A percentile compares a stretch with the other conserved stretches of the same genome.
Evolutionary conservation across 2,329 filamentous ascomycete species (phyloP).

Genomic region (Cadophora malorum): DNA sequence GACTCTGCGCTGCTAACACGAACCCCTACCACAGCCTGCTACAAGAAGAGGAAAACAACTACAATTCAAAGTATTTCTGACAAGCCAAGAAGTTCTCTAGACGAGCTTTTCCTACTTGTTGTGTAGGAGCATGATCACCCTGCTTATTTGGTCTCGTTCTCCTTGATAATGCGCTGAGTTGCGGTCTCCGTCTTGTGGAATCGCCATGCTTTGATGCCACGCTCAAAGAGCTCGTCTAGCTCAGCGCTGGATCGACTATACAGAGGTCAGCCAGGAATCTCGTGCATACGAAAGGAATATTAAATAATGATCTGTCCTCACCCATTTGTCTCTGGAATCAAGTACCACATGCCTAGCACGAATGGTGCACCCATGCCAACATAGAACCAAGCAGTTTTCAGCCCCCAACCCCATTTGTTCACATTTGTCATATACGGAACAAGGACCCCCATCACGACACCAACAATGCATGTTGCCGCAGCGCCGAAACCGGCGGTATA

Average conservation of each 20-base stretch:
- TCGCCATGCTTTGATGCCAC: constrained; percentile 33
- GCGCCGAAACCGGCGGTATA: background rate
- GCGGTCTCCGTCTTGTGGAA: constrained; percentile 31
- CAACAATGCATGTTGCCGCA: background rate
- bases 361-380: background rate
- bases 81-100: background rate
- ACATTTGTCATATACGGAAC: background rate
- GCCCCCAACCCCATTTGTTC: background rate
- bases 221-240: constrained; percentile 40
- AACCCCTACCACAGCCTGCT: background rate
- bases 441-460: background rate
- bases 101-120: too few relatives aligned
- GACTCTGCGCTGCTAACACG: background rate
- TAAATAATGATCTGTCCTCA: background rate
- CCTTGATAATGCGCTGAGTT: constrained; percentile 21
- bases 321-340: background rate
- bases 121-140: background rate
- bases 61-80: background rate
- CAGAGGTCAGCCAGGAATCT: background rate
- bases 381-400: background rate
- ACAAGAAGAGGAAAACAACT: too few relatives aligned
- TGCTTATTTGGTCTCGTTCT: background rate
- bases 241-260: constrained; percentile 37
- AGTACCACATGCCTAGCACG: background rate
- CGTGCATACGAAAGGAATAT: background rate